A percentile compares a stretch with the other conserved stretches of the same genome.
Conservation (phyloP, 306 rosid species). For the Gastrolobium bilobum region DNA sequence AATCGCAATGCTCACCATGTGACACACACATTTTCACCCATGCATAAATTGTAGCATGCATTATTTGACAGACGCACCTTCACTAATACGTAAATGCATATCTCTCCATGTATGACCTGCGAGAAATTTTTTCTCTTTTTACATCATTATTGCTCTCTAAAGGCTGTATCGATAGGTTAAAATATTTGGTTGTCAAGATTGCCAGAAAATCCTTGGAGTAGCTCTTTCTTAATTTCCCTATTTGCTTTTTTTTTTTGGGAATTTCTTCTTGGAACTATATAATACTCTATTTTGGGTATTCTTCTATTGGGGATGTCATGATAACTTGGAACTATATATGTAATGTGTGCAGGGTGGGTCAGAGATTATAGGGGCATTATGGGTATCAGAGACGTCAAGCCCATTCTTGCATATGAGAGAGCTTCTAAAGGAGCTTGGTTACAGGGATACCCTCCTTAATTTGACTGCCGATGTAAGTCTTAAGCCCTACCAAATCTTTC, state of each 20-base stretch:
- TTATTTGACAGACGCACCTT: no score
- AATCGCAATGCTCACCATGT: no score
- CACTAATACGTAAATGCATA: no score
- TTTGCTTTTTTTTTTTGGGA: neutral
- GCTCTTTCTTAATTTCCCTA: neutral
- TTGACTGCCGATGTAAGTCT: constrained; percentile 78
- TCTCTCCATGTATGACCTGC: no score
- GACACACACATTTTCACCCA: no score
- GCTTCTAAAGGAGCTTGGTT: constrained; percentile 83
- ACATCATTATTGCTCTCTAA: neutral
- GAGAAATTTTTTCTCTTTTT: no score
- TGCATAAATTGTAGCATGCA: no score
- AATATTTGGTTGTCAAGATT: neutral
- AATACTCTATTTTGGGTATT: neutral
- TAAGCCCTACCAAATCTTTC: neutral
- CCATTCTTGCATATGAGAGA: constrained; percentile 90
- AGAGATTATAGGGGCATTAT: constrained; percentile 76
- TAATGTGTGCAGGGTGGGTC: constrained; percentile 71
- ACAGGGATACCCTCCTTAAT: constrained; percentile 74
- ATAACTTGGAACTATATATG: neutral
- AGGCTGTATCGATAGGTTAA: neutral
- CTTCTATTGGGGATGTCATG: neutral
- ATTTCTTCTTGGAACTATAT: neutral
- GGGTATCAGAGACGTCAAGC: constrained; percentile 90
- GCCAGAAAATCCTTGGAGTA: neutral